Percentiles rank a stretch among this genome's conserved stretches.
Evolutionary conservation across 139 green algal genomes (phyloP).

Genomic region (Gonium pectorale): DNA sequence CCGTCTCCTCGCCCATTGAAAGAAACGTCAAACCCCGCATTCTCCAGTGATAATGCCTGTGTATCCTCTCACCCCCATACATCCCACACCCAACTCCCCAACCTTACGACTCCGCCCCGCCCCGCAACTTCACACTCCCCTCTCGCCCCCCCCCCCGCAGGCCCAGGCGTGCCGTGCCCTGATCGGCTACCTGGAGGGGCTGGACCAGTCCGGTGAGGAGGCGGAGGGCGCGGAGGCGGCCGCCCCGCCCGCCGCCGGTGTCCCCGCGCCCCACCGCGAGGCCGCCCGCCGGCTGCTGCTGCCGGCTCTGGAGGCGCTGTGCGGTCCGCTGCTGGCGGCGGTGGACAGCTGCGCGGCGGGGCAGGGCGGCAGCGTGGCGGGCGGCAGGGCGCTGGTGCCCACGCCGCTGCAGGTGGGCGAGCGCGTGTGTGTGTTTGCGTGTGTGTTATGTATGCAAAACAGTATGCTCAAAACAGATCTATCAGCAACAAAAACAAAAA

Average conservation of each 20-base stretch:
- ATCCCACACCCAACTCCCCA: too few relatives aligned
- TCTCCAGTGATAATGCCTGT: too few relatives aligned
- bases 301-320: slow-evolving; percentile 21
- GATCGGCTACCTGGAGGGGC: slow-evolving; percentile 96
- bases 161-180: slow-evolving; percentile 92
- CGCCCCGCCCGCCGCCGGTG: background rate
- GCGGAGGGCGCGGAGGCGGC: slow-evolving; percentile 51
- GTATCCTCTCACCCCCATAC: too few relatives aligned
- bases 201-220: slow-evolving; percentile 88
- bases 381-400: slow-evolving; percentile 24
- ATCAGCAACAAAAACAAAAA: too few relatives aligned
- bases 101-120: too few relatives aligned
- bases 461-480: too few relatives aligned
- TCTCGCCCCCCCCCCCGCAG: slow-evolving; percentile 57
- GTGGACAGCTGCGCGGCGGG: slow-evolving; percentile 14
- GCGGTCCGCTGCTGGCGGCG: slow-evolving; percentile 23
- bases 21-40: too few relatives aligned
- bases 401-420: slow-evolving; percentile 22
- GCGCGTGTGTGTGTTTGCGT: too few relatives aligned
- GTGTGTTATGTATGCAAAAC: too few relatives aligned
- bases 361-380: slow-evolving; percentile 16
- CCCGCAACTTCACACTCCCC: too few relatives aligned
- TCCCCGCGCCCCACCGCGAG: background rate
- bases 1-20: too few relatives aligned
- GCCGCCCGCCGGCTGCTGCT: background rate